phyloP scores from a whole-genome alignment of 176 grass and related monocot genomes.

The Olyra latifolia region DNA sequence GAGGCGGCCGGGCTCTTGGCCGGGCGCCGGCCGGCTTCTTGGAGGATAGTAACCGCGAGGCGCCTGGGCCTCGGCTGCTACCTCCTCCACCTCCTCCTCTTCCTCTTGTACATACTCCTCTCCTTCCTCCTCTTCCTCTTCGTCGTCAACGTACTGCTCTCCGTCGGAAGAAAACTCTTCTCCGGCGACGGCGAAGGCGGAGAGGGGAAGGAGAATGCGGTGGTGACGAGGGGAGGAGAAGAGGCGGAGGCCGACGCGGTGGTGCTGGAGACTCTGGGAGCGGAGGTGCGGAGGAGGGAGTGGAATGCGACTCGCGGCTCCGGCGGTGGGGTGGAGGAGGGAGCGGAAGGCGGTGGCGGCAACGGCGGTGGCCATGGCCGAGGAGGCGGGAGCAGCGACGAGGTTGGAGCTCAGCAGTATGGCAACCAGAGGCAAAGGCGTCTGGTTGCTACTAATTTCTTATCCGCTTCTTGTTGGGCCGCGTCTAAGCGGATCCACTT shows the following conservation, averaged over 20 bases:
- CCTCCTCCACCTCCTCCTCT: not conserved
- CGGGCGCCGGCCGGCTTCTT: conserved; percentile 33
- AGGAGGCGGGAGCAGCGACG: conserved; percentile 36
- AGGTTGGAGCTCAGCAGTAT: conserved; percentile 4
- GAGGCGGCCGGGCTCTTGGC: conserved; percentile 63
- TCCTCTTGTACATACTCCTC: conserved; percentile 5
- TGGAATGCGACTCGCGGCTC: not conserved
- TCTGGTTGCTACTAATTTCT: conserved; percentile 8
- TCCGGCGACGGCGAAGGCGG: not conserved
- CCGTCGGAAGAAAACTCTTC: conserved; percentile 37
- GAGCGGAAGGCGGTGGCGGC: conserved; percentile 18
- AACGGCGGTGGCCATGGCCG: conserved; percentile 35
- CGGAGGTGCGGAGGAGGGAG: conserved; percentile 17
- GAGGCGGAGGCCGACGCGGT: conserved; percentile 12
- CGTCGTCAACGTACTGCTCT: conserved; percentile 11
- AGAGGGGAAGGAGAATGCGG: conserved; percentile 20
- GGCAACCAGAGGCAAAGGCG: not conserved
- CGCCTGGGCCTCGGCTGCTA: not conserved
- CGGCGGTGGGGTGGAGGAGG: not conserved
- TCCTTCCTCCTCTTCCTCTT: conserved; percentile 7
- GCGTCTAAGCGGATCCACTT: not conserved
- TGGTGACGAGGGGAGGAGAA: not conserved
- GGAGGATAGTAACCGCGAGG: conserved; percentile 21
- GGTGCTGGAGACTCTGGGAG: conserved; percentile 10
- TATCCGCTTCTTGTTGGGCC: conserved; percentile 32